These are phyloP conservation scores for Amylocarpus encephaloides DNA, from an alignment of 2,329 filamentous ascomycete species.

Conservation along the genomic window DNA sequence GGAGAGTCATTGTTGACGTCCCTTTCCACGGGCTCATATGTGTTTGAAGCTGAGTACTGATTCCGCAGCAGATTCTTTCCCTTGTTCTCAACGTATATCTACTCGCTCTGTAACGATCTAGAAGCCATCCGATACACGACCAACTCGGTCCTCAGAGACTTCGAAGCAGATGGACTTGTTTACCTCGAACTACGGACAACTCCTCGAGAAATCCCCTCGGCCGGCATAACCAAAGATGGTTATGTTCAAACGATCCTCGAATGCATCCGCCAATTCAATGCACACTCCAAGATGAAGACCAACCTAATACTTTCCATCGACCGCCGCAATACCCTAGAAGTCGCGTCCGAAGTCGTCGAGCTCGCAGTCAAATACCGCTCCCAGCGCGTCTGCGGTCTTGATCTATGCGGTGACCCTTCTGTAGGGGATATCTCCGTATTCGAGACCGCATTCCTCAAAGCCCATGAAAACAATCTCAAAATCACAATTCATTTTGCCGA, in stretches of 20 bases:
- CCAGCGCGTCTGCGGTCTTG: constrained; percentile 62
- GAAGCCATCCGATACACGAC: constrained; percentile 57
- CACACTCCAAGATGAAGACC: constrained; percentile 43
- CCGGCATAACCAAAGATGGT: constrained; percentile 45
- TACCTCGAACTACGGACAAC: constrained; percentile 80
- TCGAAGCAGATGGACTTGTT: constrained; percentile 62
- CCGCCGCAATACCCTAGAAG: constrained; percentile 49
- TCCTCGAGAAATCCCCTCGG: constrained; percentile 54
- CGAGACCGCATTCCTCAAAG: constrained; percentile 50
- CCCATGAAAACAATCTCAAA: constrained; percentile 48
- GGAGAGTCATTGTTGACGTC: no score
- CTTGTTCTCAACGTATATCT: constrained; percentile 74
- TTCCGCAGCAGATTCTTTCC: constrained; percentile 60
- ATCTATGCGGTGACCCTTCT: constrained; percentile 71
- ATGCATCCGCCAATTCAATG: constrained; percentile 48
- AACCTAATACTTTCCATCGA: constrained; percentile 71
- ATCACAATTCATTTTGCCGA: constrained; percentile 78
- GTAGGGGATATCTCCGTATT: constrained; percentile 56
- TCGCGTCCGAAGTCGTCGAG: constrained; percentile 57
- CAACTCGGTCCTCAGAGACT: constrained; percentile 56
- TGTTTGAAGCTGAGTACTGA: no score
- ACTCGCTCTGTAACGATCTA: constrained; percentile 62
- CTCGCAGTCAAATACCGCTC: constrained; percentile 51
- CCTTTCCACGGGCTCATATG: no score
- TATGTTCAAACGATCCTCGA: constrained; percentile 63